phyloP scores from a whole-genome alignment of 2,329 filamentous ascomycete genomes.

The Fusarium floridanum region DNA sequence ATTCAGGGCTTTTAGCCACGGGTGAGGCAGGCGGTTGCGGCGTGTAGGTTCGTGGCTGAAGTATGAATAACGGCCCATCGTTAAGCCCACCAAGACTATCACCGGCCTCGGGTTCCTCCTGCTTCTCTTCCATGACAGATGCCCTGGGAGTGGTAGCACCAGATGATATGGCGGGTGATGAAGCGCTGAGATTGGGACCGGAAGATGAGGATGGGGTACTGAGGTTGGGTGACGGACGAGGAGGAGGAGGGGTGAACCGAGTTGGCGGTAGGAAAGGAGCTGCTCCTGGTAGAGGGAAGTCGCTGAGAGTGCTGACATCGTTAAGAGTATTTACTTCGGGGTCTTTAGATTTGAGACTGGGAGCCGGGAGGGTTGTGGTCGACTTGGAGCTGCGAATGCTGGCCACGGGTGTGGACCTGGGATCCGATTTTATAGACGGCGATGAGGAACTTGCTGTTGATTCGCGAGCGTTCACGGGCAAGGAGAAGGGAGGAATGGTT shows the following conservation, averaged over 20 bases:
- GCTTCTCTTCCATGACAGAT: slow-evolving; percentile 11
- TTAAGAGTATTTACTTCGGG: slow-evolving; percentile 42
- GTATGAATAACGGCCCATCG: slow-evolving; percentile 62
- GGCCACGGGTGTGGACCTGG: slow-evolving; percentile 25
- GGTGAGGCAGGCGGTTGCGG: slow-evolving; percentile 66
- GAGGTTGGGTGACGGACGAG: slow-evolving; percentile 10
- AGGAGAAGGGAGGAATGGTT: slow-evolving; percentile 44
- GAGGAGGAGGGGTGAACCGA: slow-evolving; percentile 13
- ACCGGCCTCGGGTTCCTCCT: slow-evolving; percentile 27
- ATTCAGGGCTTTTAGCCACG: slow-evolving; percentile 49
- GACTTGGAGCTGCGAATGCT: slow-evolving; percentile 41
- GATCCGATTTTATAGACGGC: slow-evolving; percentile 22
- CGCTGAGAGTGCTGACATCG: slow-evolving; percentile 44
- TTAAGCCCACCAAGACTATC: slow-evolving; percentile 27
- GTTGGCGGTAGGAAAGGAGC: slow-evolving; percentile 44
- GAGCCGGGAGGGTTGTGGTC: slow-evolving; percentile 19
- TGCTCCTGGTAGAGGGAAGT: slow-evolving; percentile 45
- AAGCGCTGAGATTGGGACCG: slow-evolving; percentile 10
- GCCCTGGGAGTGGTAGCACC: slow-evolving; percentile 28
- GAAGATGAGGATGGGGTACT: slow-evolving; percentile 32
- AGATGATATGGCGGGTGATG: slow-evolving; percentile 13
- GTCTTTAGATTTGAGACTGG: slow-evolving; percentile 13
- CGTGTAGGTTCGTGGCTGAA: slow-evolving; percentile 71
- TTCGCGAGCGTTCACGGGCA: slow-evolving; percentile 31
- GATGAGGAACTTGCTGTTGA: slow-evolving; percentile 21